Evolutionary conservation across 2,329 filamentous ascomycete genomes (phyloP), one percentile per base, ranked within the genome.

Genomic region (Lasiodiplodia sp.): DNA sequence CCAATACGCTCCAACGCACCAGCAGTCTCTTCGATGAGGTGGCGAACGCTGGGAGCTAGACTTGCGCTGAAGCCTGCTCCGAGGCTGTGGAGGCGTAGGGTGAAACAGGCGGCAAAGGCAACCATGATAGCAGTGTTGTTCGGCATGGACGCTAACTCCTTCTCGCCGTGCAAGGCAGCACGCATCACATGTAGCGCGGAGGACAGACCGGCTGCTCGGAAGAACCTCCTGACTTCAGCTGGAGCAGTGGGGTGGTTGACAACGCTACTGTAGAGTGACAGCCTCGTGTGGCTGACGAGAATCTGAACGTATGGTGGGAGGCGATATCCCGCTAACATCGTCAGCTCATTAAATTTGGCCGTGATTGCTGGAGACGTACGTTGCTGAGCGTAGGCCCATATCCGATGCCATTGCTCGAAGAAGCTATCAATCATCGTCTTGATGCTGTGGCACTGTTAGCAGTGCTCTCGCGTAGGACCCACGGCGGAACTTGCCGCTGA

Each of bases 51-150:
- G 56, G 88, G 81, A 78, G 72, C 44, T 73, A 77, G 18, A 75
- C 78, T 62, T 0, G 52, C 60, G 34, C 62, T 69, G 51, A 66
- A 57, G 8, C 60, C 62, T 0, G 85, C 83, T 2, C 87, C 84
- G 0, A 87, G 84, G 71, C 88, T 89, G 4, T 91, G 82, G 21
- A 68, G 68, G 4, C 57, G 37, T 5, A 70, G 67, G 2, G 66
- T 63, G 60, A 91, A 91, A 72, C 88, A 91, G 4, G 89, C 89
- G 0, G 91, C 90, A 71, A 92, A 92, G 1, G 90, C 91, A 14
- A 93, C 91, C 91, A 93, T 93, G 71, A 92, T 91, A 67, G 90
- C 87, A 0, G 91, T 92, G 72, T 93, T 93, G 77, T 93, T 93
- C 0, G 91, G 91, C 90, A 93, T 93, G 0, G 90, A 92, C 67